Evolutionary conservation across 108 stramenopile species (phyloP).

Genomic region (Fistulifera pelliculosa): DNA sequence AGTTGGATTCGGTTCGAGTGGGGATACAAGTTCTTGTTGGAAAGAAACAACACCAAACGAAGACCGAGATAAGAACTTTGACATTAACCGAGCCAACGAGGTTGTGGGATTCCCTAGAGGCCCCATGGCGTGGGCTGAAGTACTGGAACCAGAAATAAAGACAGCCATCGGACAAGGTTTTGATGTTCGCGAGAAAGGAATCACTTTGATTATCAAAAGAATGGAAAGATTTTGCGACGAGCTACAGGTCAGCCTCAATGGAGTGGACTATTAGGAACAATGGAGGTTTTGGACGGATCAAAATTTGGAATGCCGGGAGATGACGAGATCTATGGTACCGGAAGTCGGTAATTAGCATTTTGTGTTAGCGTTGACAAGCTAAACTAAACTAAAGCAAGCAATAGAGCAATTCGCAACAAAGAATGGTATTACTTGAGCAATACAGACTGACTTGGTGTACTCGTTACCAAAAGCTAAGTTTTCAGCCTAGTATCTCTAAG

Average conservation of each 20-base stretch:
- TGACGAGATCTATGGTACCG: conserved; percentile 25
- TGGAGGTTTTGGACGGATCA: conserved; percentile 75
- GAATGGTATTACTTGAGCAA: too few relatives aligned
- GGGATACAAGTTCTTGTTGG: conserved; percentile 42
- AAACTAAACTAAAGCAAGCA: too few relatives aligned
- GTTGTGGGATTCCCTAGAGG: conserved; percentile 58
- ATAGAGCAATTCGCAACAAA: too few relatives aligned
- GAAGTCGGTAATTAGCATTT: too few relatives aligned
- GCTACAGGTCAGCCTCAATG: conserved; percentile 71
- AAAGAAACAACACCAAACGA: conserved; percentile 24
- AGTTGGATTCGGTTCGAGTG: conserved; percentile 6
- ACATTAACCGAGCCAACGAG: conserved; percentile 39
- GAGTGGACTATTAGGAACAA: conserved; percentile 43
- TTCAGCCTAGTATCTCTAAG: too few relatives aligned
- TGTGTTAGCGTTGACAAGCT: too few relatives aligned
- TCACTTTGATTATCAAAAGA: conserved; percentile 76
- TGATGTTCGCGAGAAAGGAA: conserved; percentile 63
- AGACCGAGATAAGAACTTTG: conserved; percentile 61
- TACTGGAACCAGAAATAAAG: conserved; percentile 54
- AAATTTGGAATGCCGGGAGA: conserved; percentile 76
- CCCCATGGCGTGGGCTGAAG: conserved; percentile 47
- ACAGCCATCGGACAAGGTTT: conserved; percentile 71
- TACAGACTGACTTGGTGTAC: too few relatives aligned
- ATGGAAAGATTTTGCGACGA: conserved; percentile 69
- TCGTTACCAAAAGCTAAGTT: too few relatives aligned